Conservation (phyloP, 1,284 basidiomycete species). For the Naganishia cerealis region DNA sequence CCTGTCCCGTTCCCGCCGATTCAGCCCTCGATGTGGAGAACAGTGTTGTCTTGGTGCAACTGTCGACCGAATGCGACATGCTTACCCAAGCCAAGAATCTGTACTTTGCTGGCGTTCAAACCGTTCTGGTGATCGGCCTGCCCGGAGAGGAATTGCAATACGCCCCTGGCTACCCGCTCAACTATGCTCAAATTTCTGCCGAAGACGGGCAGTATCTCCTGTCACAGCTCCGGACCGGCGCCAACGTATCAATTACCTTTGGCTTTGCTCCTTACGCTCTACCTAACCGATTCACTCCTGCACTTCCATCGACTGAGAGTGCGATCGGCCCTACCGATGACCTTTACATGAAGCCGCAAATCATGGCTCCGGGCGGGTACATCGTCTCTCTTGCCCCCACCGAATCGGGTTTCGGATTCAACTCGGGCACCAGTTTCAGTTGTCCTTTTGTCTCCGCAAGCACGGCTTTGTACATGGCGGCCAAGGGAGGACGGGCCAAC, state of each 20-base stretch:
- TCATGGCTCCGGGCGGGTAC: constrained; percentile 63
- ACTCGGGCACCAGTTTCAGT: constrained; percentile 62
- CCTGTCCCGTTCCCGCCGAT: constrained; percentile 48
- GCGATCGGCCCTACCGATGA: constrained; percentile 65
- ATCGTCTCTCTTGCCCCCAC: constrained; percentile 45
- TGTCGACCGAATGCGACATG: constrained; percentile 31
- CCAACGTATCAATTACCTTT: constrained; percentile 59
- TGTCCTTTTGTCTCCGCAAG: constrained; percentile 63
- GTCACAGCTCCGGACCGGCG: constrained; percentile 54
- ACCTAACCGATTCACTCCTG: constrained; percentile 58
- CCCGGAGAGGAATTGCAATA: constrained; percentile 34
- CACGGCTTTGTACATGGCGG: constrained; percentile 64
- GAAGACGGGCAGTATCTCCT: constrained; percentile 52
- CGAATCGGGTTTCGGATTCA: constrained; percentile 40
- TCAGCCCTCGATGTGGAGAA: constrained; percentile 31
- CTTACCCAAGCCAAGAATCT: constrained; percentile 37
- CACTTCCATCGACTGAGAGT: constrained; percentile 62
- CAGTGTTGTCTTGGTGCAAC: constrained; percentile 44
- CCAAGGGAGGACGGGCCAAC: constrained; percentile 55
- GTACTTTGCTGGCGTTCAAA: constrained; percentile 22
- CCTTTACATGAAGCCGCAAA: constrained; percentile 61
- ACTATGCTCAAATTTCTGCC: constrained; percentile 43
- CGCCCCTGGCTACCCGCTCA: constrained; percentile 35
- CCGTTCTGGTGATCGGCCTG: constrained; percentile 27
- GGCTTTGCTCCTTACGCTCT: constrained; percentile 56